Conservation (phyloP, 2,329 filamentous ascomycete genomes). For the Penicillium sp. region DNA sequence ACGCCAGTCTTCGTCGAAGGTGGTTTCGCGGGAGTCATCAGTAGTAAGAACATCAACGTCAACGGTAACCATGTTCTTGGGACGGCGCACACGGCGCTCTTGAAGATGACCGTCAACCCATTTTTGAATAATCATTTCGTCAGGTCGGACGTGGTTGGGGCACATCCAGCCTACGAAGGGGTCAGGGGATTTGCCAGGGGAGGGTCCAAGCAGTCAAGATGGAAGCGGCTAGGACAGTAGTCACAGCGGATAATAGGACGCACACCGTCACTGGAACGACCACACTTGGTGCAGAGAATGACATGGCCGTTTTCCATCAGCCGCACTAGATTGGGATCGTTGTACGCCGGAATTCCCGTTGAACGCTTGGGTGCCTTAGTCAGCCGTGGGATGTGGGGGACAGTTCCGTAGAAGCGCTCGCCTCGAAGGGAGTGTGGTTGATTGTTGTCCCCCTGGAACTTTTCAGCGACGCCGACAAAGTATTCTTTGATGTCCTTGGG, state of each 20-base stretch:
- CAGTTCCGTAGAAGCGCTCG: slow-evolving; percentile 16
- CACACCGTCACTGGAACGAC: slow-evolving; percentile 57
- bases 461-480: slow-evolving; percentile 72
- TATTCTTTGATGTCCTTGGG: slow-evolving; percentile 65
- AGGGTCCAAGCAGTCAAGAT: slow-evolving; percentile 85
- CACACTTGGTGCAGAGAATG: slow-evolving; percentile 73
- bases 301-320: slow-evolving; percentile 66
- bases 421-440: slow-evolving; percentile 8
- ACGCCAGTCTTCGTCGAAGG: slow-evolving; percentile 20
- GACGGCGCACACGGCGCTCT: slow-evolving; percentile 31
- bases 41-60: slow-evolving; percentile 15
- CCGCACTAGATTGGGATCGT: slow-evolving; percentile 41
- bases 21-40: slow-evolving; percentile 12
- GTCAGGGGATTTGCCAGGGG: slow-evolving; percentile 74
- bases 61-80: slow-evolving; percentile 16
- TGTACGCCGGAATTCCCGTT: slow-evolving; percentile 19
- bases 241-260: slow-evolving; percentile 82
- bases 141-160: slow-evolving; percentile 70
- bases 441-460: slow-evolving; percentile 66
- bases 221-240: slow-evolving; percentile 75
- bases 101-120: slow-evolving; percentile 51
- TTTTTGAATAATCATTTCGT: slow-evolving; percentile 55
- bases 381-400: slow-evolving; percentile 23
- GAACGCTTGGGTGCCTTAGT: slow-evolving; percentile 20
- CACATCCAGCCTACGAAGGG: slow-evolving; percentile 75